Base-by-base conservation (phyloP, 2,329 filamentous ascomycete genomes). In the Diaporthe sp. region DNA sequence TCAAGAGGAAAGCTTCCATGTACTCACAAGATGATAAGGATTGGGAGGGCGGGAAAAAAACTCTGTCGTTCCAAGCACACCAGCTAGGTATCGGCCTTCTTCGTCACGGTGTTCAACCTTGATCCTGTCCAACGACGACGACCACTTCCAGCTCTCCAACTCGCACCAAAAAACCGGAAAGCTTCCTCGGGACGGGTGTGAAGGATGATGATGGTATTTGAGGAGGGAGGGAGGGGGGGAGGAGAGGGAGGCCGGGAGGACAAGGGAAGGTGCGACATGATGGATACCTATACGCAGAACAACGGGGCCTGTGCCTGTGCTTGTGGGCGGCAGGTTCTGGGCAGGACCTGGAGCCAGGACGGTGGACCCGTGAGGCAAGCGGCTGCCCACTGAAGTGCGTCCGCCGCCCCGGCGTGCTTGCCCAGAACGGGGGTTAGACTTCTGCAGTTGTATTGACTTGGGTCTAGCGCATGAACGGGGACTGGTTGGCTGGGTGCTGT, bases 91-190 rank as follows among this genome's bases (percentile, higher is more conserved):
- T 54, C 33, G 38, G 22, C 58, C 52, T 71, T 58, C 54, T 54
- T 70, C 55, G 38, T 74, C 54, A 55, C 72, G 45, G 35, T 74
- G 55, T 71, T 74, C 72, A 74, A 71, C 72, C 72, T 71, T 64
- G 54, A 40, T 35, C 72, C 72, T 74, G 19, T 54, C 66, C 72
- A 68, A 68, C 64, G 50, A 15, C 47, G 72, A 71, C 72, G 72
- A 74, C 72, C 72, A 74, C 72, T 74, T 71, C 72, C 72, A 61
- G 57, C 70, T 72, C 72, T 71, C 66, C 72, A 38, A 74, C 72
- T 60, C 68, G 45, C 57, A 74, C 72, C 72, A n/a, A 74, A 70
- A 74, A 71, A 71, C 45, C 64, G 42, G 22, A 40, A 54, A 52
- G 22, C 64, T 68, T 68, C 47, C 64, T 54, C 64, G 64, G 47